Conservation (phyloP, 140 eudicot species). For the Flaveria floridana region DNA sequence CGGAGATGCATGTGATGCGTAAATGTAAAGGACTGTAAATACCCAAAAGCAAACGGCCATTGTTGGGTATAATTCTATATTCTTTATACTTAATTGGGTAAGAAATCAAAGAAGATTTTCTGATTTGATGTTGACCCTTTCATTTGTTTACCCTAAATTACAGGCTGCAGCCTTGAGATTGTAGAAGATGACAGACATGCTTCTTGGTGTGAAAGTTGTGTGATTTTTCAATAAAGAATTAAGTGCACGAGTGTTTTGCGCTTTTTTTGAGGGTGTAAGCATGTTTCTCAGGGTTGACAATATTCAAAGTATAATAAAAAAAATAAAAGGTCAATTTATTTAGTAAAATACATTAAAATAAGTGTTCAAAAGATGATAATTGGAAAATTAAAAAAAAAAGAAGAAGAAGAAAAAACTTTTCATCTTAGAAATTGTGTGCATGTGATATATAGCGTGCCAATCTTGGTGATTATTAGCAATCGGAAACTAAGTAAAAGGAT, state of each 20-base stretch:
- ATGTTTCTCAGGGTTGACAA: conserved; percentile 33
- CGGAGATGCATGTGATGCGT: conserved; percentile 33
- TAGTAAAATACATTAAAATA: not conserved
- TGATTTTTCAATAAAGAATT: not conserved
- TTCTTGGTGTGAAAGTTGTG: conserved; percentile 23
- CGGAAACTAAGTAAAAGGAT: not conserved
- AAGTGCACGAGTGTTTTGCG: conserved; percentile 22
- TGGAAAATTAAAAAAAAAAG: too few relatives aligned
- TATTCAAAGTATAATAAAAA: not conserved
- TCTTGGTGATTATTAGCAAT: not conserved
- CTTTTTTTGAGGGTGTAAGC: conserved; percentile 14
- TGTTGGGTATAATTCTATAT: conserved; percentile 16
- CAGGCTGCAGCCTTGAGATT: not conserved
- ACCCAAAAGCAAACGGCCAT: conserved; percentile 38
- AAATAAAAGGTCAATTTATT: not conserved
- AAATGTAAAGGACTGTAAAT: conserved; percentile 25
- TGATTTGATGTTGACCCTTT: conserved; percentile 37
- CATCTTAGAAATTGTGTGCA: not conserved
- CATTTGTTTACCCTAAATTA: conserved; percentile 22
- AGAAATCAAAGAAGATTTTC: conserved; percentile 30
- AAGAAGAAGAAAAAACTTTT: not conserved
- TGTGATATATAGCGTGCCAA: not conserved
- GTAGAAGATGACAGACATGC: conserved; percentile 10
- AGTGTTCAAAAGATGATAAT: not conserved
- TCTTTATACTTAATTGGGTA: conserved; percentile 10